Base-by-base conservation (phyloP, 345 rosid species). In the Pistacia atlantica region DNA sequence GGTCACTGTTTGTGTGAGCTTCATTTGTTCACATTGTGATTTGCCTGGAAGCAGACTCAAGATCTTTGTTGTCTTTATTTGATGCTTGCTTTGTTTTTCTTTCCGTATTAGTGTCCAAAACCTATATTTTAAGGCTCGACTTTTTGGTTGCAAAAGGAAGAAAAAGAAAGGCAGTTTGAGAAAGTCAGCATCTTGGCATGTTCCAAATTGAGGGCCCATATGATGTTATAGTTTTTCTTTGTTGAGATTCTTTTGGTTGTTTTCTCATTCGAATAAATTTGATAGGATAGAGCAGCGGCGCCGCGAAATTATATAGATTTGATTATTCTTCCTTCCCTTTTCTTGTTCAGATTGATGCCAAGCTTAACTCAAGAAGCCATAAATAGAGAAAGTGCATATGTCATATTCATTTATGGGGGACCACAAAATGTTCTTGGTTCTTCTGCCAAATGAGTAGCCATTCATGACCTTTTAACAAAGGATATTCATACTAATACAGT, bases 131-230 rank as follows among this genome's bases (percentile, higher is more conserved):
- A 69, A 75, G 59, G 58, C 48, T 73, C 68, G 68, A 81, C 80
- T 72, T 84, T 81, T 79, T 25, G 76, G 59, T 78, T 73, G 73
- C 67, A 65, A 63, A 64, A 77, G 71, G 45, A 73, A 64, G 55
- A 67, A 45, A 72, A 69, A 78, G 74, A 56, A 75, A 73, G 52
- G 59, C 66, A 11, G 49, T 60, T 83, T 22, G 58, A 66, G 74
- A 86, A 86, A 82, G 90, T 84, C 79, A 63, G 82, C 75, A 74
- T 74, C 75, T 75, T 75, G 83, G 84, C 85, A 80, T 83, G 87
- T 77, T 84, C 82, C 77, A 66, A 79, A 74, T 72, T 72, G 63
- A 73, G 75, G 88, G 89, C 59, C 81, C 82, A 73, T 79, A 61
- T 80, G 84, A 79, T 82, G 73, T 72, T 68, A 65, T 58, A 51